phyloP scores from a whole-genome alignment of 1,284 basidiomycete genomes.

The Volvariella surrecta region DNA sequence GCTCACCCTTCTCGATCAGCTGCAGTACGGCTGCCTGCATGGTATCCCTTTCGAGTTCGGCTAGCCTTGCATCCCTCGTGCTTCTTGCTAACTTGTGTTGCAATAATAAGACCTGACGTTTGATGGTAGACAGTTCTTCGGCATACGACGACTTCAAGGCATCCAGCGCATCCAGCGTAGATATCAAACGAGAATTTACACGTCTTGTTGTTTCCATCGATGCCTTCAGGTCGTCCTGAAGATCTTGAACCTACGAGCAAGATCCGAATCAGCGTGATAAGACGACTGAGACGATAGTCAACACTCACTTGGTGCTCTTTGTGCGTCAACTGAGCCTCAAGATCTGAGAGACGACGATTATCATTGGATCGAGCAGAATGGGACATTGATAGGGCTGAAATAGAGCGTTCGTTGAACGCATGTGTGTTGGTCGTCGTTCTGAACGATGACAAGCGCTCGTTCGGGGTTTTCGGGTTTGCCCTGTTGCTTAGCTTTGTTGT shows the following conservation, averaged over 20 bases:
- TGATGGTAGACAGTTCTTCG: conserved; percentile 31
- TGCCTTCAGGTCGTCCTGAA: conserved; percentile 15
- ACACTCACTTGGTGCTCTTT: too few species aligned
- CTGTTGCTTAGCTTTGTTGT: neutral
- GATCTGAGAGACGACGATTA: too few species aligned
- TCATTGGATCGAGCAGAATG: too few species aligned
- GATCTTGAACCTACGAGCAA: conserved; percentile 15
- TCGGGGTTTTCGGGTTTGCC: too few species aligned
- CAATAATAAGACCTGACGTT: conserved; percentile 26
- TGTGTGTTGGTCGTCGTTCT: too few species aligned
- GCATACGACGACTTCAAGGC: conserved; percentile 29
- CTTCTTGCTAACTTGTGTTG: conserved; percentile 30
- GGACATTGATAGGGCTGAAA: too few species aligned
- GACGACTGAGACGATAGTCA: too few species aligned
- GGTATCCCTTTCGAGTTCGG: conserved; percentile 44
- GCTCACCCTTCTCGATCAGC: conserved; percentile 51
- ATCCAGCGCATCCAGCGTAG: conserved; percentile 45
- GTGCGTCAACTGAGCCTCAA: too few species aligned
- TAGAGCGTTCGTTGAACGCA: too few species aligned
- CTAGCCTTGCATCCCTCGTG: conserved; percentile 20
- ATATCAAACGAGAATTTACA: conserved; percentile 38
- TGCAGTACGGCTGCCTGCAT: conserved; percentile 42
- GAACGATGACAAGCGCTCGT: too few species aligned
- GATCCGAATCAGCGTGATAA: neutral
- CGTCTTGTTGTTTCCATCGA: conserved; percentile 34